These are phyloP conservation scores for Blastosporella zonata DNA, from an alignment of 1,284 basidiomycete species.

Conservation along the genomic window DNA sequence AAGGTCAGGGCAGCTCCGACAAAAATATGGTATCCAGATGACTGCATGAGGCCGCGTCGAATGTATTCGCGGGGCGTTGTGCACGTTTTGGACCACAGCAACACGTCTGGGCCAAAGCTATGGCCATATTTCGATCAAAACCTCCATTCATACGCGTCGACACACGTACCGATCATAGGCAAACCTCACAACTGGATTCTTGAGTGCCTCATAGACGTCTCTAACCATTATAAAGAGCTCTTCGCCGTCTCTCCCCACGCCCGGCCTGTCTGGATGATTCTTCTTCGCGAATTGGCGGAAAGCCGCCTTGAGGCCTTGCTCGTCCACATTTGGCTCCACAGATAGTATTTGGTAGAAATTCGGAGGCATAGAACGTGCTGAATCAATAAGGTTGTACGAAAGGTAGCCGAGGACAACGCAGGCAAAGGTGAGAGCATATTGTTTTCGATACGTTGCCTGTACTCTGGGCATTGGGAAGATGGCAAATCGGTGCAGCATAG, in stretches of 20 bases:
- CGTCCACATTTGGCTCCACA: slow-evolving; percentile 59
- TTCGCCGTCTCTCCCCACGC: slow-evolving; percentile 59
- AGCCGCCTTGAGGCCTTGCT: slow-evolving; percentile 63
- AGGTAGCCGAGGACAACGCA: slow-evolving; percentile 70
- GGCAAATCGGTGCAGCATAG: slow-evolving; percentile 36
- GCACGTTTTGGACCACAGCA: slow-evolving; percentile 62
- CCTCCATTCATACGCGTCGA: not conserved
- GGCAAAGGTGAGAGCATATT: slow-evolving; percentile 65
- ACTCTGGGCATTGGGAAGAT: slow-evolving; percentile 39
- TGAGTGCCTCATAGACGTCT: slow-evolving; percentile 78
- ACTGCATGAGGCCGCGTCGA: slow-evolving; percentile 61
- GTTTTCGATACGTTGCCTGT: slow-evolving; percentile 44
- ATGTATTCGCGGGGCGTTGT: slow-evolving; percentile 71
- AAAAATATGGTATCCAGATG: slow-evolving; percentile 72
- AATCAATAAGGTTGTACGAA: slow-evolving; percentile 58
- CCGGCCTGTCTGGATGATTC: slow-evolving; percentile 75
- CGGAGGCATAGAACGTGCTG: slow-evolving; percentile 50
- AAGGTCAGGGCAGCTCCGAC: slow-evolving; percentile 60
- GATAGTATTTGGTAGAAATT: slow-evolving; percentile 80
- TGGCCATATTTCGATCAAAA: not conserved
- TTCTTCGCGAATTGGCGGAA: slow-evolving; percentile 73
- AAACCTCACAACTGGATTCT: slow-evolving; percentile 76
- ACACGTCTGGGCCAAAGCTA: slow-evolving; percentile 74
- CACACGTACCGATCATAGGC: slow-evolving; percentile 75
- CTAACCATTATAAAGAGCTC: slow-evolving; percentile 71